Conservation (phyloP, 139 green algal species). For the Auxenochlorella pyrenoidosa region DNA sequence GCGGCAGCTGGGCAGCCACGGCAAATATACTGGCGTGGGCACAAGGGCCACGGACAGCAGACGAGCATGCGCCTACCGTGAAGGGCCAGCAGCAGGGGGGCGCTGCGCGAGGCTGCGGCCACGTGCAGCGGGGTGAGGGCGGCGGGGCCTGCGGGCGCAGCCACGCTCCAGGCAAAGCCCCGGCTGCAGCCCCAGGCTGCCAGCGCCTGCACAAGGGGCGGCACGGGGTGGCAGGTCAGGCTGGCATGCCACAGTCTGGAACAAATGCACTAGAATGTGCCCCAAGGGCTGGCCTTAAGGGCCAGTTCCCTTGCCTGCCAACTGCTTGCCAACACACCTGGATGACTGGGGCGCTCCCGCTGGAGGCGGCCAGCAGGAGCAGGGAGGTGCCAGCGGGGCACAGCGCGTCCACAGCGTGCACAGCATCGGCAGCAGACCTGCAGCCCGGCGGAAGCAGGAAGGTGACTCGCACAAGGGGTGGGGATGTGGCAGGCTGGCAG, state of each 20-base stretch:
- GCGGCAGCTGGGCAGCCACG: too few species aligned
- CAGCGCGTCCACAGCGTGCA: neutral
- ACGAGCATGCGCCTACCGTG: neutral
- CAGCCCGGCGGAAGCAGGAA: neutral
- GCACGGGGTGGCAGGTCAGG: neutral
- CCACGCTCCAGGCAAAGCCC: neutral
- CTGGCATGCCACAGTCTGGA: too few species aligned
- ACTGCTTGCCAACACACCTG: neutral
- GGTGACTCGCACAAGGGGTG: neutral
- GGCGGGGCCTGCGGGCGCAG: neutral
- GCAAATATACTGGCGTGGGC: too few species aligned
- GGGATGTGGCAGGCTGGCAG: neutral
- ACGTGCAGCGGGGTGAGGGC: conserved; percentile 35
- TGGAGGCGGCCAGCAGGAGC: conserved; percentile 15
- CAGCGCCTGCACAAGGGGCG: neutral
- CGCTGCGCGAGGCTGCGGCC: neutral
- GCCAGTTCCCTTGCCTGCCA: neutral
- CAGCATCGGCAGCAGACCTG: conserved; percentile 14
- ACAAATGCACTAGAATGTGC: too few species aligned
- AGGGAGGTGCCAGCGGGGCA: neutral
- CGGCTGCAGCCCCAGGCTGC: neutral
- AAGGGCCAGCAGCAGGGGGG: neutral
- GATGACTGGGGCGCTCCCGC: neutral
- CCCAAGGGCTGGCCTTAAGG: too few species aligned
- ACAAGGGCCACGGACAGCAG: too few species aligned